A percentile compares a stretch with the other conserved stretches of the same genome.
These are phyloP conservation scores for Chalciporus sphaerocephalus DNA, from an alignment of 768 basidiomycete species.

Conservation along the genomic window DNA sequence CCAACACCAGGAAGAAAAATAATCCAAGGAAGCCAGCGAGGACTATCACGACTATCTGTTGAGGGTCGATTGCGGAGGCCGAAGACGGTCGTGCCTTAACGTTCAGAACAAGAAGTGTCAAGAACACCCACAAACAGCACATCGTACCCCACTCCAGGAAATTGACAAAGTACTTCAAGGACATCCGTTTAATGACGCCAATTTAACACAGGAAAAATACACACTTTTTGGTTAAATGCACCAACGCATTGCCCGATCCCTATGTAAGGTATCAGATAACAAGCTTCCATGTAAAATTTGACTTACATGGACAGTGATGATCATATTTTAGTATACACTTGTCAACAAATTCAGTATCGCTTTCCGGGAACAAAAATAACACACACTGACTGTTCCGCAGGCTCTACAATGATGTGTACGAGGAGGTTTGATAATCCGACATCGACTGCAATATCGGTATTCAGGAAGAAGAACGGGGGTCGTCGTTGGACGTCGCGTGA, in stretches of 20 bases:
- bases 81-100: conserved; percentile 29
- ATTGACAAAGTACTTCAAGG: conserved; percentile 71
- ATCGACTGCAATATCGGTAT: conserved; percentile 61
- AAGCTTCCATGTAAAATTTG: not conserved
- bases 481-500: conserved; percentile 33
- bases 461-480: conserved; percentile 54
- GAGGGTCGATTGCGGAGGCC: conserved; percentile 47
- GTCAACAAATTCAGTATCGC: not conserved
- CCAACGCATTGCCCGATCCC: conserved; percentile 96
- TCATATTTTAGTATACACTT: conserved; percentile 83
- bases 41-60: conserved; percentile 67
- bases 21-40: conserved; percentile 65
- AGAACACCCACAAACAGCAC: conserved; percentile 60
- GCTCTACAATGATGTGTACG: conserved; percentile 75
- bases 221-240: conserved; percentile 83
- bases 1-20: conserved; percentile 58
- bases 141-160: conserved; percentile 63
- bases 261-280: conserved; percentile 16
- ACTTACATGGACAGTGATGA: conserved; percentile 85
- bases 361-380: not conserved
- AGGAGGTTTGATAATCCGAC: conserved; percentile 67
- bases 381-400: conserved; percentile 69
- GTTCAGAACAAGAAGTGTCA: conserved; percentile 53
- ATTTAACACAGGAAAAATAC: conserved; percentile 8
- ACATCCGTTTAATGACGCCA: not conserved